Evolutionary conservation across 192 early-diverging fungal genomes (phyloP).

Genomic region (Coemansia biformis): DNA sequence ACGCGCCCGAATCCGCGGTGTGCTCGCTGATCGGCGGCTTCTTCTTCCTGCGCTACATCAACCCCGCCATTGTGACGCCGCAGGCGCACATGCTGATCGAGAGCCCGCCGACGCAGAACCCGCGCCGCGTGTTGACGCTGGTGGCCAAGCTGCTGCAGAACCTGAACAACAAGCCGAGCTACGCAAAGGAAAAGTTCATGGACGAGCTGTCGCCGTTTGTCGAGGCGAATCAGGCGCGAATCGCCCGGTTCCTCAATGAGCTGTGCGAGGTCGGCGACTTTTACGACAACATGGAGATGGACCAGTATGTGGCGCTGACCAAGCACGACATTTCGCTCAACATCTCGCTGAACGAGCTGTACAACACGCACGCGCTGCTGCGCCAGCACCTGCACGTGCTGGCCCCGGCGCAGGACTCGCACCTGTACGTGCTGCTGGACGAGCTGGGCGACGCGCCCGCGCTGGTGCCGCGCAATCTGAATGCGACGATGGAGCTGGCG

Average conservation of each 20-base stretch:
- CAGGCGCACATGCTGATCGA: conserved; percentile 93
- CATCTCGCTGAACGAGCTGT: conserved; percentile 93
- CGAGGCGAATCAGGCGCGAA: conserved; percentile 76
- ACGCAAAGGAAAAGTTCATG: conserved; percentile 92
- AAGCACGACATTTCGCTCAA: conserved; percentile 85
- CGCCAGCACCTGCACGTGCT: conserved; percentile 75
- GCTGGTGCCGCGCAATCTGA: conserved; percentile 40
- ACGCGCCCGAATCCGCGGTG: conserved; percentile 80
- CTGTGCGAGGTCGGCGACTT: conserved; percentile 93
- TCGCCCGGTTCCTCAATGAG: conserved; percentile 85
- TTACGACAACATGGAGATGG: conserved; percentile 95
- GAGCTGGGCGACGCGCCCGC: conserved; percentile 69
- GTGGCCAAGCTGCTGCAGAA: conserved; percentile 94
- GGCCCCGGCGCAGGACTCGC: conserved; percentile 74
- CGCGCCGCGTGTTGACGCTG: conserved; percentile 83
- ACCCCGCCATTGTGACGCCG: conserved; percentile 96
- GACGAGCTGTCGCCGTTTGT: conserved; percentile 82
- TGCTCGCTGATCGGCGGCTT: conserved; percentile 96
- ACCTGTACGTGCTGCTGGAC: conserved; percentile 69
- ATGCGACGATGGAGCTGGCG: conserved; percentile 42
- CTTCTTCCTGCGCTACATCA: conserved; percentile 94
- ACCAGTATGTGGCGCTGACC: conserved; percentile 93
- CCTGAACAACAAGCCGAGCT: conserved; percentile 88
- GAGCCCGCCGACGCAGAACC: conserved; percentile 67
- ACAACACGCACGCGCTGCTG: conserved; percentile 83